Percentiles rank a stretch among this genome's conserved stretches.
phyloP scores from a whole-genome alignment of 176 grass and related monocot genomes.

The Oryza coarctata region DNA sequence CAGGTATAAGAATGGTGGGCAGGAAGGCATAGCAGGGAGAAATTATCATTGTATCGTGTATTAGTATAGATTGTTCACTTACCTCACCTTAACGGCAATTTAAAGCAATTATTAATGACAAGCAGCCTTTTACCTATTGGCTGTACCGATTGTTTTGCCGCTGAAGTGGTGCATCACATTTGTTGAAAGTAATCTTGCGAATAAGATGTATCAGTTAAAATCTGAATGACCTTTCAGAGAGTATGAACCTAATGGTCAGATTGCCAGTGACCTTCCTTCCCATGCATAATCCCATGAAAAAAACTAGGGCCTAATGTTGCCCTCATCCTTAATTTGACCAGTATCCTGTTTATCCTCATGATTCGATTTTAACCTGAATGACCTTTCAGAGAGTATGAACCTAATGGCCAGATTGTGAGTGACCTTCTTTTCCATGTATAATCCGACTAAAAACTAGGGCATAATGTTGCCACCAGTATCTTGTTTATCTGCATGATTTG shows the following conservation, averaged over 20 bases:
- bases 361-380: neutral
- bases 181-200: neutral
- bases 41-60: neutral
- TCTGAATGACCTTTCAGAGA: neutral
- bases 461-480: neutral
- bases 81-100: neutral
- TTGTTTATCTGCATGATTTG: slow-evolving; percentile 8
- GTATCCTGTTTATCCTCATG: slow-evolving; percentile 1
- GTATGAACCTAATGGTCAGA: neutral
- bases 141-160: neutral
- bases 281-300: neutral
- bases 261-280: neutral
- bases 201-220: neutral
- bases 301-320: neutral
- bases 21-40: neutral
- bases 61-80: neutral
- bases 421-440: neutral
- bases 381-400: neutral
- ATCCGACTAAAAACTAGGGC: neutral
- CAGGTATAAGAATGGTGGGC: slow-evolving; percentile 46
- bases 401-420: neutral
- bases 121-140: neutral
- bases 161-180: neutral
- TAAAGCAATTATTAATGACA: neutral
- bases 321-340: neutral